Evolutionary conservation across 345 rosid species (phyloP).

Genomic region (Chamaenerion angustifolium): DNA sequence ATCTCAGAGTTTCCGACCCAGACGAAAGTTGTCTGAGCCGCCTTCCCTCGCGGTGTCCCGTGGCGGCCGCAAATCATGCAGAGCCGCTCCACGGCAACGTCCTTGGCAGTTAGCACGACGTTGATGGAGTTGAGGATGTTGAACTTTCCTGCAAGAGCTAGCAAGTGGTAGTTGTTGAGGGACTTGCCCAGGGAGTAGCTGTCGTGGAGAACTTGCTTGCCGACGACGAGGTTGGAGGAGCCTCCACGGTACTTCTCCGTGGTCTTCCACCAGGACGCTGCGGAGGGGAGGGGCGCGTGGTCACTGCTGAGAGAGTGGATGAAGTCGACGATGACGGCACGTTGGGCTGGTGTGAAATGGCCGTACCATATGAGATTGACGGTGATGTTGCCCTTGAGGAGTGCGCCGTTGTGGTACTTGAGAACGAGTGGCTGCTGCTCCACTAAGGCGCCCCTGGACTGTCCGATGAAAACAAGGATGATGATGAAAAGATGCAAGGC

Average conservation of each 20-base stretch:
- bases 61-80: slow-evolving; percentile 32
- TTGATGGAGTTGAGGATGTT: slow-evolving; percentile 11
- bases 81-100: slow-evolving; percentile 29
- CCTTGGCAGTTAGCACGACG: slow-evolving; percentile 24
- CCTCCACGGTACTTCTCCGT: slow-evolving; percentile 25
- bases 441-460: slow-evolving; percentile 28
- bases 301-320: slow-evolving; percentile 35
- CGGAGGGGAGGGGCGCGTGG: slow-evolving; percentile 8
- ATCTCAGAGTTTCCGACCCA: slow-evolving; percentile 30
- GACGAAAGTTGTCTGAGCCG: slow-evolving; percentile 10
- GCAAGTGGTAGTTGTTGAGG: slow-evolving; percentile 9
- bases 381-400: slow-evolving; percentile 44
- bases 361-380: slow-evolving; percentile 91
- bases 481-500: slow-evolving; percentile 17
- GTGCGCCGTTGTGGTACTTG: slow-evolving; percentile 53
- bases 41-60: slow-evolving; percentile 11
- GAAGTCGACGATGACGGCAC: slow-evolving; percentile 66
- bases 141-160: slow-evolving; percentile 16
- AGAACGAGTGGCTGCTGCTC: slow-evolving; percentile 66
- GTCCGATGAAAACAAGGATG: slow-evolving; percentile 13
- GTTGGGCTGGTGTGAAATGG: slow-evolving; percentile 46
- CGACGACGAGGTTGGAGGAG: slow-evolving; percentile 12
- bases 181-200: slow-evolving; percentile 17
- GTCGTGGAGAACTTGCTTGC: slow-evolving; percentile 21
- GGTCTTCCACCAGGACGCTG: slow-evolving; percentile 27